These are phyloP conservation scores for Malus asiatica DNA, from an alignment of 306 rosid genomes.

Conservation along the genomic window DNA sequence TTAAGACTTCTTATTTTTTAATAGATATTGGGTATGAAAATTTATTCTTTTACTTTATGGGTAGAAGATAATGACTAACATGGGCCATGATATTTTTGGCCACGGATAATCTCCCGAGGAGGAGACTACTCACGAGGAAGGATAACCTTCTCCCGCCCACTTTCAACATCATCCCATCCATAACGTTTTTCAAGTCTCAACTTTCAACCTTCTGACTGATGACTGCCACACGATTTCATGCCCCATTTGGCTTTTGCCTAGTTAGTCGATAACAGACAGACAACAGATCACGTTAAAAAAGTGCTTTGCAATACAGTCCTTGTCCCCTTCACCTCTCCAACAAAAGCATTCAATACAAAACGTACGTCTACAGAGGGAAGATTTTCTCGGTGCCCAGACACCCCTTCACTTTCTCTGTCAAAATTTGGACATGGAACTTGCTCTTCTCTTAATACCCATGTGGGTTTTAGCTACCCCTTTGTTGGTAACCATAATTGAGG, in stretches of 20 bases:
- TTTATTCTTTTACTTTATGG: neutral
- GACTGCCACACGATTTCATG: constrained; percentile 44
- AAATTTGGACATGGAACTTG: constrained; percentile 35
- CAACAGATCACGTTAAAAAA: constrained; percentile 22
- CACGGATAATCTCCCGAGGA: neutral
- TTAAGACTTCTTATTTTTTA: too few relatives aligned
- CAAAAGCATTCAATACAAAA: neutral
- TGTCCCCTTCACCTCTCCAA: constrained; percentile 33
- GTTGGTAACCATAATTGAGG: constrained; percentile 33
- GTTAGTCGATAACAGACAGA: neutral
- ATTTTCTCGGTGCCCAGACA: constrained; percentile 18
- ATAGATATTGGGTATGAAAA: too few relatives aligned
- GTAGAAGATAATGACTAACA: neutral
- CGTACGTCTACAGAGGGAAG: neutral
- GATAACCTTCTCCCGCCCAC: neutral
- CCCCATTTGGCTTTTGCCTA: constrained; percentile 5
- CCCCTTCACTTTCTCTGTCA: neutral
- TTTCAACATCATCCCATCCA: neutral
- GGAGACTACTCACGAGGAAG: neutral
- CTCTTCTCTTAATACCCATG: constrained; percentile 28
- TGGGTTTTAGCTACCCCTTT: constrained; percentile 35
- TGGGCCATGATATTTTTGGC: neutral
- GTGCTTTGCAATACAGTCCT: constrained; percentile 37
- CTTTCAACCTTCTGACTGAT: constrained; percentile 16
- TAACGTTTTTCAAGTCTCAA: constrained; percentile 8